Evolutionary conservation across 2,329 filamentous ascomycete species (phyloP), one percentile per base, ranked within the genome.

Genomic region (Phoma sp.): DNA sequence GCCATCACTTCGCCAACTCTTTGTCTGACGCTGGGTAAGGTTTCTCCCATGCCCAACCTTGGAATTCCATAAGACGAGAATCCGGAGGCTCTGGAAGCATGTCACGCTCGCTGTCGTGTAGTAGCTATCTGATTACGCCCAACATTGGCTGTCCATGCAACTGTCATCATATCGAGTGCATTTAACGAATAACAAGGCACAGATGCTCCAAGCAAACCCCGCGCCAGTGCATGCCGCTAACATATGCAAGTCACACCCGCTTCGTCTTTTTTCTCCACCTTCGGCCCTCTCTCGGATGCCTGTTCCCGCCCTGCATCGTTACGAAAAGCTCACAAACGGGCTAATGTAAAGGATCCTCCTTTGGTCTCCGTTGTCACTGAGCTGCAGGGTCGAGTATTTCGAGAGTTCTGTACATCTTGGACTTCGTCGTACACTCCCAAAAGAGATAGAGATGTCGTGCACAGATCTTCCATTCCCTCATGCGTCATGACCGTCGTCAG

Each of bases 201-300:
- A 51, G 35, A 43, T 44, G 46, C 45, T 43, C 58, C 47, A 62
- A 61, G 58, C 58, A 61, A 67, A 69, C 69, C 52, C 68, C 68
- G 66, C 72, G 57, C 62, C 52, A 60, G 55, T 54, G 50, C 60
- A 61, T 60, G 62, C 60, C 65, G 65, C 70, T 72, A 73, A 63
- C 55, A 60, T 64, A 67, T 74, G 71, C 71, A 74, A 72, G 71
- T 72, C 71, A 74, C 69, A 69, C 63, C 61, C 47, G 52, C 52
- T 55, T 55, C 52, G 52, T 66, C 57, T 55, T 49, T 54, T 27
- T 55, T 40, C 57, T 64, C 65, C 64, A 62, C 63, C 60, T 62
- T 64, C 62, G 64, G 64, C 60, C 62, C 54, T 63, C 46, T 43
- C 46, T 55, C 52, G 46, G 52, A 43, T 36, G 43, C 46, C 32